These are phyloP conservation scores for Darksidea phi DNA, from an alignment of 495 filamentous ascomycete genomes.

Conservation along the genomic window DNA sequence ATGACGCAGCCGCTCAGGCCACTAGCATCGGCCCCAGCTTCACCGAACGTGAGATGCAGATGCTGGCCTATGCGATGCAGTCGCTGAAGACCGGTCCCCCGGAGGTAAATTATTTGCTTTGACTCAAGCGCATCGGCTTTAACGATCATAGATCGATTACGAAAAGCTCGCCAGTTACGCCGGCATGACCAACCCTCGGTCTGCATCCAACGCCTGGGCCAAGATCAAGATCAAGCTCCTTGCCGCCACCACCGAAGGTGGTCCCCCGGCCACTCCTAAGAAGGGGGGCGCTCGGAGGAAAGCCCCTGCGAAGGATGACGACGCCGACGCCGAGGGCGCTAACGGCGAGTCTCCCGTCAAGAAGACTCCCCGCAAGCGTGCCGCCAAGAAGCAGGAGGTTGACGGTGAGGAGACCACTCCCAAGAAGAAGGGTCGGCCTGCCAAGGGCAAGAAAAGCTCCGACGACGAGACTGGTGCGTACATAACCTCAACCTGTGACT, in stretches of 20 bases:
- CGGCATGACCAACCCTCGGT: slow-evolving; percentile 48
- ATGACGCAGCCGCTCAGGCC: not conserved
- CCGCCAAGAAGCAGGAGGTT: slow-evolving; percentile 23
- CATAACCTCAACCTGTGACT: not conserved
- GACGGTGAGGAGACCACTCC: slow-evolving; percentile 21
- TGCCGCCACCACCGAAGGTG: not conserved
- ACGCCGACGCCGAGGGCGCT: slow-evolving; percentile 3
- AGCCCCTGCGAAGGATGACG: slow-evolving; percentile 8
- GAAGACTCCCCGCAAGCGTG: slow-evolving; percentile 31
- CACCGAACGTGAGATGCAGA: slow-evolving; percentile 30
- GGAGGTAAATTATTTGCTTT: slow-evolving; percentile 19
- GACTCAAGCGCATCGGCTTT: not conserved
- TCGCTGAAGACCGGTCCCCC: slow-evolving; percentile 33
- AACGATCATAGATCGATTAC: slow-evolving; percentile 37
- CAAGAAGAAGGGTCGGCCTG: slow-evolving; percentile 27
- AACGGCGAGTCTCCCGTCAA: slow-evolving; percentile 6
- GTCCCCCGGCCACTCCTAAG: not conserved
- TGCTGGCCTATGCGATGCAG: slow-evolving; percentile 31
- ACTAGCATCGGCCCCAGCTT: slow-evolving; percentile 8
- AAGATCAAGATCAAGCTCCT: slow-evolving; percentile 49
- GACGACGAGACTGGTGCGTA: slow-evolving; percentile 9
- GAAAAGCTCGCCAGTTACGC: slow-evolving; percentile 34
- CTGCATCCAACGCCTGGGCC: slow-evolving; percentile 51
- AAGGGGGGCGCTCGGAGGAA: slow-evolving; percentile 23
- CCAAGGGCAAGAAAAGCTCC: slow-evolving; percentile 25